A percentile compares a stretch with the other conserved stretches of the same genome.
These are phyloP conservation scores for Clonostachys rhizophaga DNA, from an alignment of 2,329 filamentous ascomycete species.

Conservation along the genomic window DNA sequence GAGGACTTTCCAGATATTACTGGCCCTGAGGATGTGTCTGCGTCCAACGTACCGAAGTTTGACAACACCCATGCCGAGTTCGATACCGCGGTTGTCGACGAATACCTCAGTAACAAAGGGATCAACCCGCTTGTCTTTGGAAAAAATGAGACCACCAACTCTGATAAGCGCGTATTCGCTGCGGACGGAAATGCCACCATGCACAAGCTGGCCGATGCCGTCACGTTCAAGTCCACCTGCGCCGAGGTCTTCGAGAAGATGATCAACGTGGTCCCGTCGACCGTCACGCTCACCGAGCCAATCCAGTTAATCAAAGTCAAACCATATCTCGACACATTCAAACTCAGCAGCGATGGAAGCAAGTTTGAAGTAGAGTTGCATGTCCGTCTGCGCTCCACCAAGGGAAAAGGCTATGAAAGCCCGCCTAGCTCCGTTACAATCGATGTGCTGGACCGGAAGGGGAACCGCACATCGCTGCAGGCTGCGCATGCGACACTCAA, in stretches of 20 bases:
- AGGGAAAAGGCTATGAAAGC: background rate
- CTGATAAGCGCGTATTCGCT: conserved; percentile 33
- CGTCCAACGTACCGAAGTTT: conserved; percentile 26
- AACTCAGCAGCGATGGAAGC: no score
- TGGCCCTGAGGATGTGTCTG: conserved; percentile 3
- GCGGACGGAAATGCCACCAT: conserved; percentile 35
- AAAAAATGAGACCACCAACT: conserved; percentile 25
- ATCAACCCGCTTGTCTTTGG: conserved; percentile 33
- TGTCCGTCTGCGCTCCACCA: background rate
- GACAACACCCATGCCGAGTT: conserved; percentile 22
- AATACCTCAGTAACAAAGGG: conserved; percentile 32
- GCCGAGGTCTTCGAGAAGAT: conserved; percentile 19
- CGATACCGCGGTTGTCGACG: conserved; percentile 33
- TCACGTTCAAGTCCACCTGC: conserved; percentile 25
- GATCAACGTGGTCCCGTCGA: conserved; percentile 21
- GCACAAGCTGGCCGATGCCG: conserved; percentile 23
- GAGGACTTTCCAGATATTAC: conserved; percentile 25
- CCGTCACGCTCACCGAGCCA: conserved; percentile 17
- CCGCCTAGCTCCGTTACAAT: background rate
- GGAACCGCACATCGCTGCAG: background rate
- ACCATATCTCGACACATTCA: conserved; percentile 13
- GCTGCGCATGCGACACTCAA: background rate
- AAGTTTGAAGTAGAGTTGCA: background rate
- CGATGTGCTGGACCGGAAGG: background rate
- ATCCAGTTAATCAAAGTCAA: conserved; percentile 18